These are phyloP conservation scores for Calendula officinalis DNA, from an alignment of 129 eudicot genomes.

Conservation along the genomic window DNA sequence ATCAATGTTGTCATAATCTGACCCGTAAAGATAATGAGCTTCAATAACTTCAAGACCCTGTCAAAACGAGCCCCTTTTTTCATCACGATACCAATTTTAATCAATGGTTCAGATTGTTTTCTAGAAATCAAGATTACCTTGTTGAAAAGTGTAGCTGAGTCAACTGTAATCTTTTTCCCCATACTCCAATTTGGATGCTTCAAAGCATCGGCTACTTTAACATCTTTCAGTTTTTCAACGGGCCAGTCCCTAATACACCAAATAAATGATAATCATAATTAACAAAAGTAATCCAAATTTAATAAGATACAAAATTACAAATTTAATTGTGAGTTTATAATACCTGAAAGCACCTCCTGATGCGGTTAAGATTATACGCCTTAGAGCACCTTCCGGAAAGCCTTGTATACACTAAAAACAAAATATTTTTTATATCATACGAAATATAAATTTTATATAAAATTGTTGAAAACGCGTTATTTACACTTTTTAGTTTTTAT, in stretches of 20 bases:
- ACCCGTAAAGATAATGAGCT: constrained; percentile 95
- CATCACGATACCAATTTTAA: background rate
- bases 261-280: constrained; percentile 1
- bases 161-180: constrained; percentile 98
- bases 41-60: constrained; percentile 99
- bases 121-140: constrained; percentile 45
- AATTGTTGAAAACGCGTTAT: too few relatives aligned
- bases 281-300: background rate
- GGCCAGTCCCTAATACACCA: constrained; percentile 73
- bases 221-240: constrained; percentile 83
- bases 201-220: constrained; percentile 88
- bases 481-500: constrained; percentile 2
- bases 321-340: background rate
- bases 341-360: constrained; percentile 99
- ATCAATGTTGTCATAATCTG: constrained; percentile 83
- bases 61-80: constrained; percentile 8
- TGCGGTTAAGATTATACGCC: constrained; percentile 94
- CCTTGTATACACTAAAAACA: constrained; percentile 92
- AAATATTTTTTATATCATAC: constrained; percentile 10
- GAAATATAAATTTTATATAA: too few relatives aligned
- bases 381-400: constrained; percentile 85
- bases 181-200: constrained; percentile 99
- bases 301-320: background rate
- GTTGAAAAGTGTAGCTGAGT: constrained; percentile 95
- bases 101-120: background rate